A percentile compares a stretch with the other conserved stretches of the same genome.
Evolutionary conservation across 441 rosid genomes (phyloP).

Genomic region (Theobroma grandiflorum): DNA sequence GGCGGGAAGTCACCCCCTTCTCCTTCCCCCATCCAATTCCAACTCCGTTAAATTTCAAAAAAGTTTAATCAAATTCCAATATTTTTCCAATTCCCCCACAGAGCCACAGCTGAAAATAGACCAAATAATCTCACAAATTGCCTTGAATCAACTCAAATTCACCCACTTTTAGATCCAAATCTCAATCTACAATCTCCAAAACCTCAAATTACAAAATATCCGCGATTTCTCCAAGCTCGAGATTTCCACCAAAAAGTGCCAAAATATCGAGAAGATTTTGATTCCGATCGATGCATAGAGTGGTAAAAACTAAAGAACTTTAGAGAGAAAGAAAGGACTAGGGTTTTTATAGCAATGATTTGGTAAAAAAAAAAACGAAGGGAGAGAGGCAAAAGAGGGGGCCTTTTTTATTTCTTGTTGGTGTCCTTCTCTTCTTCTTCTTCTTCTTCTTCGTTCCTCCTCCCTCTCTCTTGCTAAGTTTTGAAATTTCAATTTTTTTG

Average conservation of each 20-base stretch:
- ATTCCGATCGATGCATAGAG: conserved; percentile 18
- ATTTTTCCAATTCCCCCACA: conserved; percentile 1
- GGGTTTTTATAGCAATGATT: conserved; percentile 24
- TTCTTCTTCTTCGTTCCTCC: conserved; percentile 41
- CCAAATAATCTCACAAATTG: conserved; percentile 28
- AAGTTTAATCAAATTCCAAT: conserved; percentile 23
- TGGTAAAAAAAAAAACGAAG: not conserved
- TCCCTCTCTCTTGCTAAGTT: conserved; percentile 69
- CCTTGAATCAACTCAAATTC: conserved; percentile 38
- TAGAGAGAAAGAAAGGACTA: not conserved
- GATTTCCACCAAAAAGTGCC: conserved; percentile 15
- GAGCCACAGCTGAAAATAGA: conserved; percentile 22
- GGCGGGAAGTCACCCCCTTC: conserved; percentile 55
- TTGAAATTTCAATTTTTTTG: conserved; percentile 68
- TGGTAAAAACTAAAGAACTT: not conserved
- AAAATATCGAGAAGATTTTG: conserved; percentile 20
- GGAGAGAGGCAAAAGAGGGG: conserved; percentile 20
- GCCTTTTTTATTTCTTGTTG: not conserved
- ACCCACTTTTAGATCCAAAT: conserved; percentile 50
- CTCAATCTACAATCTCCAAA: conserved; percentile 26
- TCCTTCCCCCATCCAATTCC: conserved; percentile 48
- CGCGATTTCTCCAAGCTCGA: conserved; percentile 41
- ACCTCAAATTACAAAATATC: conserved; percentile 27
- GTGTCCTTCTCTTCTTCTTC: conserved; percentile 7
- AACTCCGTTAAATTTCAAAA: conserved; percentile 20